Evolutionary conservation across 345 rosid genomes (phyloP).

Genomic region (Limnanthes douglasii): DNA sequence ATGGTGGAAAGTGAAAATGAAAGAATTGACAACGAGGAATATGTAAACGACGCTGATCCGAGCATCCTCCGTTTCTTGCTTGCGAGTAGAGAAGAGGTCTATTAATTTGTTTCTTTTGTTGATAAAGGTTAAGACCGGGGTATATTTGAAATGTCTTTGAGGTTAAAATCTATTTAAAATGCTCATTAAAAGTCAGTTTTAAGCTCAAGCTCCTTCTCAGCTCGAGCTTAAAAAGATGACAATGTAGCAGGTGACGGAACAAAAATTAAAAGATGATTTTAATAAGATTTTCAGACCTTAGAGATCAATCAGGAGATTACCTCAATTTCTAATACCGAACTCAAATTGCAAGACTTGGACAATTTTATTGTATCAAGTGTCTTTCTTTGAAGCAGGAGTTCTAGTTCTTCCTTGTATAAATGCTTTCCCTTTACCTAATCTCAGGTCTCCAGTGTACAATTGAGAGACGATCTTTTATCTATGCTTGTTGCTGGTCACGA

Average conservation of each 20-base stretch:
- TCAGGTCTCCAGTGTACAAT: constrained; percentile 78
- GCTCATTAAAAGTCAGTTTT: too few species aligned
- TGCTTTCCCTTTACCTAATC: neutral
- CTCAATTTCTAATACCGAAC: too few species aligned
- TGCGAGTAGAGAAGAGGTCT: constrained; percentile 92
- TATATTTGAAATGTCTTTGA: constrained; percentile 1
- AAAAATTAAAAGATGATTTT: too few species aligned
- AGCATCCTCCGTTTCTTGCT: constrained; percentile 90
- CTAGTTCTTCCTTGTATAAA: neutral
- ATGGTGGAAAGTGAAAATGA: constrained; percentile 90
- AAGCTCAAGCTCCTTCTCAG: too few species aligned
- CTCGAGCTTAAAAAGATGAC: too few species aligned
- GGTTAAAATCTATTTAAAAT: too few species aligned
- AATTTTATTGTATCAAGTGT: too few species aligned
- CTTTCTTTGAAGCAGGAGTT: too few species aligned
- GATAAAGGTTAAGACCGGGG: constrained; percentile 1
- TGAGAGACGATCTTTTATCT: constrained; percentile 88
- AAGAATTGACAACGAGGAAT: constrained; percentile 69
- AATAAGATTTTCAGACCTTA: too few species aligned
- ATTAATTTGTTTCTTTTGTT: constrained; percentile 2
- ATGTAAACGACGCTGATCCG: constrained; percentile 85
- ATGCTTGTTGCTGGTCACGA: constrained; percentile 98
- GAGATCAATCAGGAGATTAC: too few species aligned
- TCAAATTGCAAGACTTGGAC: too few species aligned
- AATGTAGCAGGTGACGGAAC: too few species aligned